These are phyloP conservation scores for Nicotiana otophora DNA, from an alignment of 257 asterid species.

Conservation along the genomic window DNA sequence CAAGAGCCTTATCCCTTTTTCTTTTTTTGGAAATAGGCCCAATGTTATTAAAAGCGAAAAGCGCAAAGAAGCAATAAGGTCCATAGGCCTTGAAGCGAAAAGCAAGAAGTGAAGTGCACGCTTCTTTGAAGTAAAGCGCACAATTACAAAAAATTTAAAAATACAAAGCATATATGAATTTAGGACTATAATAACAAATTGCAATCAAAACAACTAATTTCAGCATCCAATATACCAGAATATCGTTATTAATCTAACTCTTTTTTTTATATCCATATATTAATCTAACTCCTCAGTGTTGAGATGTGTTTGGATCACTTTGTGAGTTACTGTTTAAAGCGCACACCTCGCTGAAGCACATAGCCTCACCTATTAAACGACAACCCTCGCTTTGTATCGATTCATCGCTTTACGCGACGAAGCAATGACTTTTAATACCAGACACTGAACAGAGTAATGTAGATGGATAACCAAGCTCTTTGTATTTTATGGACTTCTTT, in stretches of 20 bases:
- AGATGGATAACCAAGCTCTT: background rate
- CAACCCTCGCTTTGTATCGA: background rate
- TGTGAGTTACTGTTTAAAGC: background rate
- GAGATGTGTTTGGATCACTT: background rate
- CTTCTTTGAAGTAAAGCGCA: background rate
- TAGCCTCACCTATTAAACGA: background rate
- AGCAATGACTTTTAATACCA: background rate
- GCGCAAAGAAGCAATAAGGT: background rate
- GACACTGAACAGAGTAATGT: background rate
- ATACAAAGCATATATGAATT: background rate
- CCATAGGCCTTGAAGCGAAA: background rate
- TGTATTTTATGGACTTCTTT: background rate
- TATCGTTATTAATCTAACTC: background rate
- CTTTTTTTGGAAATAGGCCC: background rate
- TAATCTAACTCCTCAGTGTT: background rate
- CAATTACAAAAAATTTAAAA: background rate
- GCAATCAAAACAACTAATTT: background rate
- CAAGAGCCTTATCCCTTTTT: background rate
- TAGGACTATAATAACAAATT: background rate
- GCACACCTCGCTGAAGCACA: background rate
- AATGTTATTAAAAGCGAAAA: background rate
- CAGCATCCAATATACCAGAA: background rate
- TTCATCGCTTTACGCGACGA: background rate
- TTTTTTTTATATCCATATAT: background rate
- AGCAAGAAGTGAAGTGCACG: background rate